These are phyloP conservation scores for Mortierella hygrophila DNA, from an alignment of 192 early-diverging fungal genomes.

Conservation along the genomic window DNA sequence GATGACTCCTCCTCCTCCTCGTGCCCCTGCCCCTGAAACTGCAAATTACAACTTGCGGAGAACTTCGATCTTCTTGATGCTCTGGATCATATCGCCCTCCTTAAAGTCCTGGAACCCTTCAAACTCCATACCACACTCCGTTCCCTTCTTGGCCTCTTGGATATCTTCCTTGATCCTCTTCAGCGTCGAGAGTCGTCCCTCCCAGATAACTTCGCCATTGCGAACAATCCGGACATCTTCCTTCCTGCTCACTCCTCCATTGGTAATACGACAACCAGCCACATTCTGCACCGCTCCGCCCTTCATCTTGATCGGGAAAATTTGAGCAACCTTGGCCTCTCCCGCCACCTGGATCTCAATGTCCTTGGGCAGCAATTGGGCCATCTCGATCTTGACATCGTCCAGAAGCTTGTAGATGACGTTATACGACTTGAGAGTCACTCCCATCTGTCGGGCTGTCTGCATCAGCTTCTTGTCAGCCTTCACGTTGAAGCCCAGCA, in stretches of 20 bases:
- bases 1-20: background rate
- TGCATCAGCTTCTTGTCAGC: conserved; percentile 78
- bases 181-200: conserved; percentile 82
- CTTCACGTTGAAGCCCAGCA: conserved; percentile 93
- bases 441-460: conserved; percentile 70
- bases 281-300: conserved; percentile 76
- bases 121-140: conserved; percentile 95
- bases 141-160: conserved; percentile 89
- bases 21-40: background rate
- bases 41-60: conserved; percentile 33
- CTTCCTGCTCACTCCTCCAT: conserved; percentile 76
- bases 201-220: conserved; percentile 75
- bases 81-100: conserved; percentile 88
- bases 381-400: conserved; percentile 83
- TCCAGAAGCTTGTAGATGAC: conserved; percentile 97
- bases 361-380: conserved; percentile 83
- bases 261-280: conserved; percentile 88
- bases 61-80: conserved; percentile 62
- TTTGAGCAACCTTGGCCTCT: conserved; percentile 87
- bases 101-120: conserved; percentile 83
- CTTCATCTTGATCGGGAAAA: conserved; percentile 89
- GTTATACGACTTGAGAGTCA: conserved; percentile 78
- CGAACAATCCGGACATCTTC: conserved; percentile 77
- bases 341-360: conserved; percentile 83
- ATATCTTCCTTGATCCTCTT: conserved; percentile 94